These are phyloP conservation scores for Candida ficus DNA, from an alignment of 805 yeast genomes.

Conservation along the genomic window DNA sequence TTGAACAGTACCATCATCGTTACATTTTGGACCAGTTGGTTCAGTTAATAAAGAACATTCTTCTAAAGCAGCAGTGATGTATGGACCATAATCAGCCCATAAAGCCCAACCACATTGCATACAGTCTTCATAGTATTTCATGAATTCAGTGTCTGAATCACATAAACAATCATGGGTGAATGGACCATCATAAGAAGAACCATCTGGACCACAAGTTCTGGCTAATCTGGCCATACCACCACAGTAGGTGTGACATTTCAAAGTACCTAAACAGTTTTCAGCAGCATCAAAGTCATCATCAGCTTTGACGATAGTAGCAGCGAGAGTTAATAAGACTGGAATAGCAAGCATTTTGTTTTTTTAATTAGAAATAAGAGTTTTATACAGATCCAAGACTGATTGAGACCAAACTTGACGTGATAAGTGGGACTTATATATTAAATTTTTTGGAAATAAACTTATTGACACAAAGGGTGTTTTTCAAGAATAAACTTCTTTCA, in stretches of 20 bases:
- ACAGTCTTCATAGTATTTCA: constrained; percentile 21
- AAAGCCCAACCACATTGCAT: constrained; percentile 34
- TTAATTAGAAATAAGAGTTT: too few species aligned
- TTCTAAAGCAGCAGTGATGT: constrained; percentile 22
- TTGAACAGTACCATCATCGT: neutral
- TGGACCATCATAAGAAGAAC: constrained; percentile 14
- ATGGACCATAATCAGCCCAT: constrained; percentile 27
- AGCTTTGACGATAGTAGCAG: neutral
- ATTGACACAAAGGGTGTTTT: neutral
- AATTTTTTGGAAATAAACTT: neutral
- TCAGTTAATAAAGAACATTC: constrained; percentile 23
- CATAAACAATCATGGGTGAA: constrained; percentile 19
- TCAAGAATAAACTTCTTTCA: too few species aligned
- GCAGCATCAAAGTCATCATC: neutral
- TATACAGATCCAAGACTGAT: too few species aligned
- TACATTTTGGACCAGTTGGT: constrained; percentile 28
- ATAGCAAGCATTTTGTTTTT: neutral
- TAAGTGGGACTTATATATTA: too few species aligned
- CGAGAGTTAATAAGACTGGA: neutral
- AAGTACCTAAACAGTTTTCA: neutral
- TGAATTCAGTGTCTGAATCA: constrained; percentile 15
- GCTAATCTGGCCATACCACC: constrained; percentile 29
- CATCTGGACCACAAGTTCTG: constrained; percentile 20
- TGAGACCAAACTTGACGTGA: too few species aligned
- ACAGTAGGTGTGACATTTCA: constrained; percentile 25